phyloP scores from a whole-genome alignment of 1,284 basidiomycete genomes.

The Pyrrhoderma lamaoense region DNA sequence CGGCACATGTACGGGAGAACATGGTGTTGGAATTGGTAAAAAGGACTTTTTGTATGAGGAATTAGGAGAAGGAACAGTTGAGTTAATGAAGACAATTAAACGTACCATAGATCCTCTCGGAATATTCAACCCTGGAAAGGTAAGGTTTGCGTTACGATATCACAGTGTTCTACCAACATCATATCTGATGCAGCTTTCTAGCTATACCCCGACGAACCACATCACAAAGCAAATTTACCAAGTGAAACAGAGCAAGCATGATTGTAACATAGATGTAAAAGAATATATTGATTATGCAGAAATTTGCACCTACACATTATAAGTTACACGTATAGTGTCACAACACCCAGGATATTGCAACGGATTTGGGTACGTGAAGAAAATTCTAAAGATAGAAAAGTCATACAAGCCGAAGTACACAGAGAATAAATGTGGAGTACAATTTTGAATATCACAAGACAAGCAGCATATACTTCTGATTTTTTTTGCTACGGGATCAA shows the following conservation, averaged over 20 bases:
- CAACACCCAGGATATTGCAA: too few species aligned
- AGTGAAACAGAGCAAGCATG: too few species aligned
- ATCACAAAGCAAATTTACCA: too few species aligned
- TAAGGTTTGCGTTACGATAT: conserved; percentile 23
- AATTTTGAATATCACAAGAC: not conserved
- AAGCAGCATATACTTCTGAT: not conserved
- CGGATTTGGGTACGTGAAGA: too few species aligned
- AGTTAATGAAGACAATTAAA: conserved; percentile 82
- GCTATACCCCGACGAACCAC: conserved; percentile 14
- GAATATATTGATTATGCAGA: too few species aligned
- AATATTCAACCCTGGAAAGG: conserved; percentile 85
- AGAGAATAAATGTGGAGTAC: too few species aligned
- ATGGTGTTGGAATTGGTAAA: conserved; percentile 87
- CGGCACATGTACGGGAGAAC: conserved; percentile 81
- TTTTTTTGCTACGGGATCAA: not conserved
- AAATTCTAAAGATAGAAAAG: too few species aligned
- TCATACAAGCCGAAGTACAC: too few species aligned
- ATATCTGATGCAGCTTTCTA: not conserved
- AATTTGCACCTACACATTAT: too few species aligned
- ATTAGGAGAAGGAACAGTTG: conserved; percentile 75
- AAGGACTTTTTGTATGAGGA: conserved; percentile 68
- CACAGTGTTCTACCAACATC: not conserved
- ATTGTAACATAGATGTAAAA: too few species aligned
- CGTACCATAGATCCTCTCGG: conserved; percentile 66
- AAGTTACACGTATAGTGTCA: too few species aligned